Evolutionary conservation across 148 eudicot genomes (phyloP).

Genomic region (Rhododendron simsii): DNA sequence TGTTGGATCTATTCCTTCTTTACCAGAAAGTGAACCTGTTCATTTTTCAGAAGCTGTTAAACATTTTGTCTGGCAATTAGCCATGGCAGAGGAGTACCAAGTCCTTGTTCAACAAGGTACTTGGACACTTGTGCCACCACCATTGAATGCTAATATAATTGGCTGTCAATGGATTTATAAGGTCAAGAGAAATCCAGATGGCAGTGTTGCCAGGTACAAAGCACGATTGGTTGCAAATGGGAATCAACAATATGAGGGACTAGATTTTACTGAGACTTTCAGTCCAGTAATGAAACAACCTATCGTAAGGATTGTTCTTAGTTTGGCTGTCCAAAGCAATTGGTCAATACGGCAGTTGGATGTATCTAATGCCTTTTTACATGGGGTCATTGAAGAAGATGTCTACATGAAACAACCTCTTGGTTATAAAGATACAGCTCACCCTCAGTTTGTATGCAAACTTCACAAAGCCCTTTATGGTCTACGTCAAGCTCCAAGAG

Average conservation of each 20-base stretch:
- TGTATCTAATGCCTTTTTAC: not conserved
- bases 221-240: not conserved
- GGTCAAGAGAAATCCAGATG: not conserved
- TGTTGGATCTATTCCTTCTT: too few relatives aligned
- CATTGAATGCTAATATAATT: not conserved
- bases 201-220: not conserved
- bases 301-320: not conserved
- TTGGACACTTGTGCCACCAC: not conserved
- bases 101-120: not conserved
- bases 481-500: too few relatives aligned
- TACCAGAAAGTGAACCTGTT: not conserved
- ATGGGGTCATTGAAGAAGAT: too few relatives aligned
- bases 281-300: not conserved
- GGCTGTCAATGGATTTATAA: not conserved
- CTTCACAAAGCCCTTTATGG: too few relatives aligned
- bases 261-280: not conserved
- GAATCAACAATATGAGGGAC: not conserved
- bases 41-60: not conserved
- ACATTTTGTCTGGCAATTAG: not conserved
- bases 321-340: not conserved
- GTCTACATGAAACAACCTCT: too few relatives aligned
- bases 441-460: too few relatives aligned
- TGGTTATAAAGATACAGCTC: too few relatives aligned
- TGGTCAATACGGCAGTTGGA: not conserved
- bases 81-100: not conserved